Evolutionary conservation across 2,329 filamentous ascomycete species (phyloP).

Genomic region (Blumeriella jaapii): DNA sequence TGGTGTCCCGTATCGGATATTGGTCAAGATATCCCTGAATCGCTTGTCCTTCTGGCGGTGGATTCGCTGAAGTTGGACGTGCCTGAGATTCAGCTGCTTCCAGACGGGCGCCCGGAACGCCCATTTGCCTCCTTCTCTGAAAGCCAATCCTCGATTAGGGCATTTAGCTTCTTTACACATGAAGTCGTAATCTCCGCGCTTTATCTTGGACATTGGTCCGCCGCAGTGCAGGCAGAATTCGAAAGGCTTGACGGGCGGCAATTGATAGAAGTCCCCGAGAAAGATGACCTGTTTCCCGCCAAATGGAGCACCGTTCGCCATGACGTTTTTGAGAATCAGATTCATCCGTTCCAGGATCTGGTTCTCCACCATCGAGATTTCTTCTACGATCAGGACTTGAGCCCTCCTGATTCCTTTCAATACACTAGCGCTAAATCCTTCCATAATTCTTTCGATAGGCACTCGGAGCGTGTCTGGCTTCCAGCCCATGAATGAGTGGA

Average conservation of each 20-base stretch:
- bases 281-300: constrained; percentile 24
- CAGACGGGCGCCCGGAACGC: constrained; percentile 22
- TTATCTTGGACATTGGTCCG: neutral
- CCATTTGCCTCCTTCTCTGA: constrained; percentile 19
- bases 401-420: constrained; percentile 4
- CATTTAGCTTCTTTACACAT: constrained; percentile 5
- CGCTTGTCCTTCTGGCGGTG: constrained; percentile 21
- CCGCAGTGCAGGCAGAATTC: constrained; percentile 19
- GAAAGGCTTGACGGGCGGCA: constrained; percentile 24
- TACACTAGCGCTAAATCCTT: neutral
- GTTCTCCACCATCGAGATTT: constrained; percentile 25
- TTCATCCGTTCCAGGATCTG: constrained; percentile 21
- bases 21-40: constrained; percentile 21
- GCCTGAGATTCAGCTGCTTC: constrained; percentile 13
- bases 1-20: constrained; percentile 17
- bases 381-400: constrained; percentile 21
- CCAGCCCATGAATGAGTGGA: constrained; percentile 22
- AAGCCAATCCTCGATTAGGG: neutral
- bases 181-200: constrained; percentile 5
- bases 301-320: constrained; percentile 12
- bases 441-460: constrained; percentile 7
- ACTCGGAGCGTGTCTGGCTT: constrained; percentile 17
- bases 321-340: constrained; percentile 13
- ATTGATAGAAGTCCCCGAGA: constrained; percentile 23
- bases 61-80: constrained; percentile 21